Percentiles rank a stretch among this genome's conserved stretches.
Evolutionary conservation across 768 basidiomycete genomes (phyloP).

Genomic region (Amanita molliuscula): DNA sequence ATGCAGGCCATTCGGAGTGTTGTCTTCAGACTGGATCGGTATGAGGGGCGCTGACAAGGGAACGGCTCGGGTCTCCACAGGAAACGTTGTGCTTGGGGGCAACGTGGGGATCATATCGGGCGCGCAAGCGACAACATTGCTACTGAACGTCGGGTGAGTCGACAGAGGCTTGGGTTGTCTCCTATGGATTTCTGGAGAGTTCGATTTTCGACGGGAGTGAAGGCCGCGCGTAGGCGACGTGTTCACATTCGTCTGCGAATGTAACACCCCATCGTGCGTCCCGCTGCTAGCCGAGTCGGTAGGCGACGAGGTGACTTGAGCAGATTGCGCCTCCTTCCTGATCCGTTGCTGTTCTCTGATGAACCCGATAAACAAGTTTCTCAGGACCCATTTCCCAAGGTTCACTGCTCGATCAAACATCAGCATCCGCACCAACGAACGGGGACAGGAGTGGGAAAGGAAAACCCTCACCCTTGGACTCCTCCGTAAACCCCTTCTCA

Average conservation of each 20-base stretch:
- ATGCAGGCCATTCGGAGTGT: not conserved
- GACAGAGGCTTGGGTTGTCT: slow-evolving; percentile 9
- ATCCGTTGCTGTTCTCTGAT: slow-evolving; percentile 52
- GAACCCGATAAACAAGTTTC: slow-evolving; percentile 77
- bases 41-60: slow-evolving; percentile 56
- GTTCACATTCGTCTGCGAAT: slow-evolving; percentile 9
- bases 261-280: slow-evolving; percentile 13
- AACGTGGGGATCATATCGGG: slow-evolving; percentile 59
- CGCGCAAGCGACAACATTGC: slow-evolving; percentile 46
- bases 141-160: slow-evolving; percentile 13
- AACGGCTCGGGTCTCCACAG: slow-evolving; percentile 28
- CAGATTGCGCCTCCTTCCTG: slow-evolving; percentile 18
- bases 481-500: slow-evolving; percentile 60
- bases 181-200: slow-evolving; percentile 16
- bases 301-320: not conserved
- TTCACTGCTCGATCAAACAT: slow-evolving; percentile 47
- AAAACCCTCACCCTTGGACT: slow-evolving; percentile 61
- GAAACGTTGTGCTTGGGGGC: slow-evolving; percentile 34
- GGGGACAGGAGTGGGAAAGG: slow-evolving; percentile 3
- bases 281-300: not conserved
- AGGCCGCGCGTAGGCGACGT: not conserved
- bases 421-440: not conserved
- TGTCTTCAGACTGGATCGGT: slow-evolving; percentile 21
- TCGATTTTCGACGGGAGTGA: slow-evolving; percentile 11
- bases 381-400: slow-evolving; percentile 83